phyloP scores from a whole-genome alignment of 305 asterid species.

The Fraxinus greggii region DNA sequence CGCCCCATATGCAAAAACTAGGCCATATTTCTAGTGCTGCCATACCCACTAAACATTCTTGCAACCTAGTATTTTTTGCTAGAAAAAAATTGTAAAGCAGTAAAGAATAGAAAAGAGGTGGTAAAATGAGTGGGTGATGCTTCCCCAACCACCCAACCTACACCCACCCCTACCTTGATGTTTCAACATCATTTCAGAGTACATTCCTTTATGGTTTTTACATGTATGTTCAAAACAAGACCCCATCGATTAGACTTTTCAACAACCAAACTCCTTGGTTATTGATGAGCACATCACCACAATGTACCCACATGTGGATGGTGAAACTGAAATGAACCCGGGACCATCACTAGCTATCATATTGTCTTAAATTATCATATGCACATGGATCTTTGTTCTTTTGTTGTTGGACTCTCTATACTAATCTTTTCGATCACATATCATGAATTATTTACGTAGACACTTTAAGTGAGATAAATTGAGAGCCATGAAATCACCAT shows the following conservation, averaged over 20 bases:
- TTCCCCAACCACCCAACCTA: neutral
- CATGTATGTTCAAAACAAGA: neutral
- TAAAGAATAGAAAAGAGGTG: neutral
- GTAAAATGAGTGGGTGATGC: neutral
- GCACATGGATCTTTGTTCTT: neutral
- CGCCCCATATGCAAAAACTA: neutral
- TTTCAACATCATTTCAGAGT: constrained; percentile 2
- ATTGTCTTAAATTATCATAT: constrained; percentile 28
- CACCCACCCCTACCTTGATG: neutral
- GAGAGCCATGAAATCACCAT: neutral
- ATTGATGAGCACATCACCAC: constrained; percentile 15
- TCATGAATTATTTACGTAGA: neutral
- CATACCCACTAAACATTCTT: neutral
- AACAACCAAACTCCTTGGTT: constrained; percentile 22
- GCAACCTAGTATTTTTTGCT: constrained; percentile 1
- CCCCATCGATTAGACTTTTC: constrained; percentile 27
- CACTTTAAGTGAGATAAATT: neutral
- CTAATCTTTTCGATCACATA: neutral
- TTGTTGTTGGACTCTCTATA: neutral
- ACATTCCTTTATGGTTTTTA: neutral
- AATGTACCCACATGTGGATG: constrained; percentile 19
- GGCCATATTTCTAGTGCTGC: neutral
- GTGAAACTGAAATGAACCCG: constrained; percentile 18
- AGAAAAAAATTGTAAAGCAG: neutral
- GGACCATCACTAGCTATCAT: constrained; percentile 33